These are phyloP conservation scores for Flaveria bidentis DNA, from an alignment of 129 eudicot genomes.

Conservation along the genomic window DNA sequence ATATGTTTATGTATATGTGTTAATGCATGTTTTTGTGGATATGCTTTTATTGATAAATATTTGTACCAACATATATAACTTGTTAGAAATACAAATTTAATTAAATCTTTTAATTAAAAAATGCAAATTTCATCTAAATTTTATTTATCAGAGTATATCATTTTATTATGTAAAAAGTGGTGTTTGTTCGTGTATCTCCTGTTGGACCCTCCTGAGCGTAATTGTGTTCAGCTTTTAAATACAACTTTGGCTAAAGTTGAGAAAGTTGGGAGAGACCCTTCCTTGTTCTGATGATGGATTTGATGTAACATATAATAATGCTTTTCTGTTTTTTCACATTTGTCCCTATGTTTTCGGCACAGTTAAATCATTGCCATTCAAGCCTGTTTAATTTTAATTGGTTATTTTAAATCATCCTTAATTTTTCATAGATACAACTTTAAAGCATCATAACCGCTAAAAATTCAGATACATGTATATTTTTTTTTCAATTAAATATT, in stretches of 20 bases:
- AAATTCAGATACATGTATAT: no score
- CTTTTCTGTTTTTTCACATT: constrained; percentile 10
- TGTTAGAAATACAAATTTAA: background rate
- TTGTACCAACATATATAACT: background rate
- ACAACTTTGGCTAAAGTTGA: constrained; percentile 30
- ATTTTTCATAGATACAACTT: background rate
- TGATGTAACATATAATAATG: constrained; percentile 33
- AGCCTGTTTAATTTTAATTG: background rate
- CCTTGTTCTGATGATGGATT: constrained; percentile 41
- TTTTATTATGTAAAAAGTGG: background rate
- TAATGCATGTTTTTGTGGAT: background rate
- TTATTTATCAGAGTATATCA: background rate
- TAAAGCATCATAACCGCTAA: background rate
- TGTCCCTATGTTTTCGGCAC: constrained; percentile 27
- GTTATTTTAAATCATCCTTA: background rate
- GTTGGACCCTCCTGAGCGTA: constrained; percentile 23
- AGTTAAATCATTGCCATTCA: constrained; percentile 2
- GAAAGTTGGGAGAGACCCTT: constrained; percentile 37
- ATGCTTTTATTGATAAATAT: background rate
- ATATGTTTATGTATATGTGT: background rate
- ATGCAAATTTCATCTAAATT: background rate
- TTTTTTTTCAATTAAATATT: no score
- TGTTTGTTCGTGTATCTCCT: background rate
- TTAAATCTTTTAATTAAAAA: no score
- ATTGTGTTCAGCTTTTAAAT: constrained; percentile 31